Percentiles rank a stretch among this genome's conserved stretches.
These are phyloP conservation scores for Testicularia cyperi DNA, from an alignment of 1,284 basidiomycete species.

Conservation along the genomic window DNA sequence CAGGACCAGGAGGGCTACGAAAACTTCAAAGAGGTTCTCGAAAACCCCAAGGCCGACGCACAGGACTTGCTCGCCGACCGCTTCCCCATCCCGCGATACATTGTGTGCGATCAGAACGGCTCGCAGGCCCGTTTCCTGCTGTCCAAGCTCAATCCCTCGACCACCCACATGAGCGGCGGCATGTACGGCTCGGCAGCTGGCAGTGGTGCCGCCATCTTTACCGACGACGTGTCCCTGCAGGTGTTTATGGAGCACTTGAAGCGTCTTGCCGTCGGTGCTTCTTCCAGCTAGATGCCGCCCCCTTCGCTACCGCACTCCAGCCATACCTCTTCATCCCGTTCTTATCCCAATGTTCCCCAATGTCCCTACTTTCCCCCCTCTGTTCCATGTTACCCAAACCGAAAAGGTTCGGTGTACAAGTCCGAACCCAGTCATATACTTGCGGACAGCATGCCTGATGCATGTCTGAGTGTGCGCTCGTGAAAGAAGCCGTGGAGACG, in stretches of 20 bases:
- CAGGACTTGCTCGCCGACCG: slow-evolving; percentile 86
- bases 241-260: slow-evolving; percentile 63
- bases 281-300: slow-evolving; percentile 33
- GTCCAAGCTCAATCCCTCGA: slow-evolving; percentile 94
- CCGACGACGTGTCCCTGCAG: slow-evolving; percentile 78
- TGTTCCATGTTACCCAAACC: no score
- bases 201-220: slow-evolving; percentile 89
- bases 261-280: slow-evolving; percentile 56
- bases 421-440: no score
- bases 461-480: no score
- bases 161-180: slow-evolving; percentile 85
- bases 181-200: slow-evolving; percentile 62
- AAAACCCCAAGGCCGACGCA: slow-evolving; percentile 72
- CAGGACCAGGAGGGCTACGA: slow-evolving; percentile 99
- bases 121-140: slow-evolving; percentile 96
- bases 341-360: neutral
- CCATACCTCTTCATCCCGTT: neutral
- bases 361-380: neutral
- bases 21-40: slow-evolving; percentile 93
- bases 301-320: neutral
- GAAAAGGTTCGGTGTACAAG: no score
- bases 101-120: slow-evolving; percentile 96
- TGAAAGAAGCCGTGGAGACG: no score
- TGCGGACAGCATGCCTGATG: no score
- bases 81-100: slow-evolving; percentile 95